A percentile compares a stretch with the other conserved stretches of the same genome.
These are phyloP conservation scores for Brassica incana DNA, from an alignment of 345 rosid species.

Conservation along the genomic window DNA sequence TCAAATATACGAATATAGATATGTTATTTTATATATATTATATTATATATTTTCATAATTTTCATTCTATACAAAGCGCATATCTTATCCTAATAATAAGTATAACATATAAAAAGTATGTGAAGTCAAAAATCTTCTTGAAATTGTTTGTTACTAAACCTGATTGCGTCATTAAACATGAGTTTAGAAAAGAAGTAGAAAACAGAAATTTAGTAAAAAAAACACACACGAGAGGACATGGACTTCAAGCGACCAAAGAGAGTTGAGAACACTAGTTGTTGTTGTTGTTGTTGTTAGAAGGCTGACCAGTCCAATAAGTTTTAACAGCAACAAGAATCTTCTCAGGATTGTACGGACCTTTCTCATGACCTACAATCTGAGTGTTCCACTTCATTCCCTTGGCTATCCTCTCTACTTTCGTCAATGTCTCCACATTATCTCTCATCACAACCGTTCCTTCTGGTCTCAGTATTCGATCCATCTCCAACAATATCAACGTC, in stretches of 20 bases:
- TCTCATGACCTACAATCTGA: slow-evolving; percentile 83
- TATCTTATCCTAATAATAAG: too few relatives aligned
- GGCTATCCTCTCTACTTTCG: slow-evolving; percentile 63
- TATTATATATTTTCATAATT: too few relatives aligned
- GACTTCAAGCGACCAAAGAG: slow-evolving; percentile 5
- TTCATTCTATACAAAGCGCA: too few relatives aligned
- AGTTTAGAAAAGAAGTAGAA: not conserved
- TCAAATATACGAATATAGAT: too few relatives aligned
- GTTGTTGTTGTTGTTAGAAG: slow-evolving; percentile 31
- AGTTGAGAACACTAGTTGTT: slow-evolving; percentile 30
- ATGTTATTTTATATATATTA: too few relatives aligned
- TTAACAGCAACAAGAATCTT: slow-evolving; percentile 86
- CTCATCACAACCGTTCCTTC: slow-evolving; percentile 93
- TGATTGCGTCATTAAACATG: slow-evolving; percentile 16
- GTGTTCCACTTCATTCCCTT: slow-evolving; percentile 91
- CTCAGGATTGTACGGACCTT: slow-evolving; percentile 94
- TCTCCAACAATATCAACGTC: slow-evolving; percentile 81
- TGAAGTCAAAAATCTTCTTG: not conserved
- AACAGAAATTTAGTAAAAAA: not conserved
- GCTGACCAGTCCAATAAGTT: slow-evolving; percentile 84
- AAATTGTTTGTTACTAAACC: slow-evolving; percentile 16
- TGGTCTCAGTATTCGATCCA: slow-evolving; percentile 92
- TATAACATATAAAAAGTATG: too few relatives aligned
- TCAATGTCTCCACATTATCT: slow-evolving; percentile 81
- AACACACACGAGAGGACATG: not conserved